phyloP scores from a whole-genome alignment of 2,329 filamentous ascomycete species.

The Hypoxylon sp. region DNA sequence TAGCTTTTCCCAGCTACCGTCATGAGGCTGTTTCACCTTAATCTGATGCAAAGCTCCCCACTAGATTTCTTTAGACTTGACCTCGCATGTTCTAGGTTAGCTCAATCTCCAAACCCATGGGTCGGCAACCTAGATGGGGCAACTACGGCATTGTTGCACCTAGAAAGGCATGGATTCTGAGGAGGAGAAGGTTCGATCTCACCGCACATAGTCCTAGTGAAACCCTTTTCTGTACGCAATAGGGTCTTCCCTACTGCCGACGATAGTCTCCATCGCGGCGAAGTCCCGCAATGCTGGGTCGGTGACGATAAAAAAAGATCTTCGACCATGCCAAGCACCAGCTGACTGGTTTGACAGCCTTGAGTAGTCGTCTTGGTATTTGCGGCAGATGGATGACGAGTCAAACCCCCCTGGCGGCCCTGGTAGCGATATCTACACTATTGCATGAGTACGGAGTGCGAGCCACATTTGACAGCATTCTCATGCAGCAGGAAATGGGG shows the following conservation, averaged over 20 bases:
- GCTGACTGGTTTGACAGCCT: conserved; percentile 7
- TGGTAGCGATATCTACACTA: too few relatives aligned
- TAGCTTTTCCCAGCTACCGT: conserved; percentile 29
- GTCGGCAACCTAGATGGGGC: conserved; percentile 12
- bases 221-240: conserved; percentile 13
- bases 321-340: conserved; percentile 6
- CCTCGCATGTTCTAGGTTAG: conserved; percentile 28
- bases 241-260: conserved; percentile 5
- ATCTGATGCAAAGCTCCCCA: conserved; percentile 30
- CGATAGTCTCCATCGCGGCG: conserved; percentile 8
- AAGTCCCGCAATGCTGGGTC: conserved; percentile 12
- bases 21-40: conserved; percentile 37
- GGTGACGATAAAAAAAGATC: conserved; percentile 6
- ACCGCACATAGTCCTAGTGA: conserved; percentile 15
- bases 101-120: conserved; percentile 1
- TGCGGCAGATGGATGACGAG: conserved; percentile 32
- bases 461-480: conserved; percentile 7
- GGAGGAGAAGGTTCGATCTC: conserved; percentile 19
- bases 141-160: conserved; percentile 11
- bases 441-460: conserved; percentile 8
- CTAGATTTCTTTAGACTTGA: conserved; percentile 7
- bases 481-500: conserved; percentile 4
- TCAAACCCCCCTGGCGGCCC: neutral
- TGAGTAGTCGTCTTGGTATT: conserved; percentile 12
- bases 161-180: conserved; percentile 22